Conservation (phyloP, 2,329 filamentous ascomycete genomes). For the Paecilomyces variotii region DNA sequence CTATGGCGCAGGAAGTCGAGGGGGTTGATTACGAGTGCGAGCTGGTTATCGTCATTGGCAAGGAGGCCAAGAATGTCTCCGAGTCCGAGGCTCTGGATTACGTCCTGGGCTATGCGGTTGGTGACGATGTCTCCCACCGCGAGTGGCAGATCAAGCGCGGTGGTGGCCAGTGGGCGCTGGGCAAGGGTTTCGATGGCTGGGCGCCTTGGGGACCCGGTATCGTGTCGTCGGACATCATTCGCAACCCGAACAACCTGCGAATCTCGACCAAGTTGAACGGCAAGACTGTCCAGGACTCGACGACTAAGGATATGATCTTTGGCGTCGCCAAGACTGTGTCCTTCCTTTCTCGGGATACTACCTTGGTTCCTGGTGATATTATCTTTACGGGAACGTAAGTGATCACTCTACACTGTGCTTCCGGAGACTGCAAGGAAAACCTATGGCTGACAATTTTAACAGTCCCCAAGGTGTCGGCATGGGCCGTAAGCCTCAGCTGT, state of each 20-base stretch:
- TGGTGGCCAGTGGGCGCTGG: conserved; percentile 62
- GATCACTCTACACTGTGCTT: neutral
- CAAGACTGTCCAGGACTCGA: conserved; percentile 40
- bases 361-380: conserved; percentile 32
- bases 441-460: conserved; percentile 56
- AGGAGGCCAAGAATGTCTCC: conserved; percentile 55
- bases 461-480: conserved; percentile 64
- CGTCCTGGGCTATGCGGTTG: conserved; percentile 65
- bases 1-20: conserved; percentile 56
- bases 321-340: conserved; percentile 38
- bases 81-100: conserved; percentile 61
- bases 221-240: conserved; percentile 46
- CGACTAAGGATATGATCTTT: conserved; percentile 44
- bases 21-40: conserved; percentile 76
- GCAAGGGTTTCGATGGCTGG: conserved; percentile 70
- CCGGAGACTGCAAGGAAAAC: conserved; percentile 33
- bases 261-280: conserved; percentile 44
- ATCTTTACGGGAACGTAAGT: conserved; percentile 41
- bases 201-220: conserved; percentile 66
- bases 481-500: conserved; percentile 58
- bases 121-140: conserved; percentile 73
- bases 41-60: conserved; percentile 65
- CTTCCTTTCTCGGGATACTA: conserved; percentile 39
- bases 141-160: conserved; percentile 66
- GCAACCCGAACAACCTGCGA: conserved; percentile 31